phyloP scores from a whole-genome alignment of 495 filamentous ascomycete species.

The Neurospora hispaniola region DNA sequence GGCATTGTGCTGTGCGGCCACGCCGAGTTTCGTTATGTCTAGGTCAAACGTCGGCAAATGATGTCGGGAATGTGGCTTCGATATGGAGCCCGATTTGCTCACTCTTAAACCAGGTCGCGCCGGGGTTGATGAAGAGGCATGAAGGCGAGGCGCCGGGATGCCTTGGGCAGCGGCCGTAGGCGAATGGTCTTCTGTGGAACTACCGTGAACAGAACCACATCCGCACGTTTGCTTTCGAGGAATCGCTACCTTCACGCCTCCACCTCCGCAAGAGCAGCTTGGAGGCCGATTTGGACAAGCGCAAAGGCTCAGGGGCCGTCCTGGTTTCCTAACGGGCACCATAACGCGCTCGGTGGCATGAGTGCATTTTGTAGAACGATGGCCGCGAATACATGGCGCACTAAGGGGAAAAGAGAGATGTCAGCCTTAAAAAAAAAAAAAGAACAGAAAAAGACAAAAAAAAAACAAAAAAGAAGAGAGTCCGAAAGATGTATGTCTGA shows the following conservation, averaged over 20 bases:
- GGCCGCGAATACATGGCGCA: conserved; percentile 75
- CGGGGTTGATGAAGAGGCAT: conserved; percentile 25
- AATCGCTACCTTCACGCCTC: conserved; percentile 41
- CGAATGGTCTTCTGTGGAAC: conserved; percentile 5
- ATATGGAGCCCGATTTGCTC: conserved; percentile 22
- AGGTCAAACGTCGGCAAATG: conserved; percentile 30
- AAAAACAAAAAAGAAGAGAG: not conserved
- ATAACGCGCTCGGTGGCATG: conserved; percentile 64
- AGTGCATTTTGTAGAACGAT: conserved; percentile 75
- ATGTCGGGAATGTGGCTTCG: conserved; percentile 26
- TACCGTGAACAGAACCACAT: conserved; percentile 20
- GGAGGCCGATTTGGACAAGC: conserved; percentile 47
- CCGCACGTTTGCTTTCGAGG: conserved; percentile 39
- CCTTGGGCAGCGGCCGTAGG: conserved; percentile 1
- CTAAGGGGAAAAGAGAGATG: conserved; percentile 29
- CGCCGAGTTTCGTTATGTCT: conserved; percentile 31
- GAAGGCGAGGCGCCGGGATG: not conserved
- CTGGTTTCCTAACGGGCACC: conserved; percentile 70
- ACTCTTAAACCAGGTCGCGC: conserved; percentile 30
- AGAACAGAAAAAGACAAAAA: too few relatives aligned
- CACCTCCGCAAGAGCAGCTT: conserved; percentile 40
- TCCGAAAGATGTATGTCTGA: not conserved
- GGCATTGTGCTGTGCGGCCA: conserved; percentile 14
- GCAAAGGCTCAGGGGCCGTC: conserved; percentile 65
- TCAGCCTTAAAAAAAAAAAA: conserved; percentile 8